phyloP scores from a whole-genome alignment of 2,329 filamentous ascomycete genomes.

The Talaromyces piceae region DNA sequence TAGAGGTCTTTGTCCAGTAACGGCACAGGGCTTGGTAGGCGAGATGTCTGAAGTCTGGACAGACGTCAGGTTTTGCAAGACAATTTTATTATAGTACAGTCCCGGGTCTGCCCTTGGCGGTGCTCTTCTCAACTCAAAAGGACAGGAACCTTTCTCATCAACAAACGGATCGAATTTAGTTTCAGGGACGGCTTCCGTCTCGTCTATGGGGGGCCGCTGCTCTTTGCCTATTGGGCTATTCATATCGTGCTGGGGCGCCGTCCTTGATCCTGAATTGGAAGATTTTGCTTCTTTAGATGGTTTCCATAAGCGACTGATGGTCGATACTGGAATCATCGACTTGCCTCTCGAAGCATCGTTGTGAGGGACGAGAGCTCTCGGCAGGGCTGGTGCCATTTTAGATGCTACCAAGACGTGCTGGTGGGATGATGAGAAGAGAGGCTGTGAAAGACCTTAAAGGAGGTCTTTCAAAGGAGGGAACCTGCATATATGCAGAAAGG shows the following conservation, averaged over 20 bases:
- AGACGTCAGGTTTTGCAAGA: neutral
- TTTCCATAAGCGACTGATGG: neutral
- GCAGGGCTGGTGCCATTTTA: neutral
- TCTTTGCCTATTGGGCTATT: neutral
- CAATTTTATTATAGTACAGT: too few species aligned
- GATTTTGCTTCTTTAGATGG: neutral
- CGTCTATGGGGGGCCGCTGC: neutral
- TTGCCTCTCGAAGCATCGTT: neutral
- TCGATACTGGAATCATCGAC: neutral
- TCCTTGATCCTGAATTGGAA: neutral
- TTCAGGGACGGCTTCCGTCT: neutral
- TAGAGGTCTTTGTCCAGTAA: neutral
- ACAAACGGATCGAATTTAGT: neutral
- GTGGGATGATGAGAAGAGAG: neutral
- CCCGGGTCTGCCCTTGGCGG: too few species aligned
- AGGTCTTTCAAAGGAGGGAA: too few species aligned
- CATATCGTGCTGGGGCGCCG: neutral
- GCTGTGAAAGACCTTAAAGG: neutral
- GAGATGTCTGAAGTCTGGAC: neutral
- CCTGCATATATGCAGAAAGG: too few species aligned
- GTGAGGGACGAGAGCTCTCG: neutral
- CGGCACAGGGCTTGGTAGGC: neutral
- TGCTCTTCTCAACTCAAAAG: neutral
- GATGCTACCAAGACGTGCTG: neutral
- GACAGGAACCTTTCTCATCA: neutral